These are phyloP conservation scores for Neophaeococcomyces aloes DNA, from an alignment of 2,329 filamentous ascomycete genomes.

Conservation along the genomic window DNA sequence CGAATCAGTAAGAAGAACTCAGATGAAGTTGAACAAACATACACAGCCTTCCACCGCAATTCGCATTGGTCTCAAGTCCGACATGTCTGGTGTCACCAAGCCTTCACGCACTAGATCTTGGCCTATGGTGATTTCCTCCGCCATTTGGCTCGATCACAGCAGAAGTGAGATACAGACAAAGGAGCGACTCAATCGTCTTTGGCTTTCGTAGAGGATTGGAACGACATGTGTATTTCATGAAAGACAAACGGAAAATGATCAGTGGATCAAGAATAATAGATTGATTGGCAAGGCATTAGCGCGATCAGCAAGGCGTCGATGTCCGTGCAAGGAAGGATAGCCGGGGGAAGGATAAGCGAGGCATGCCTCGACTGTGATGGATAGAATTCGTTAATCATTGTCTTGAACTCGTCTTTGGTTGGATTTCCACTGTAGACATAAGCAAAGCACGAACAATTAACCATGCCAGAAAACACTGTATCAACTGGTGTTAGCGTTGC, in stretches of 20 bases:
- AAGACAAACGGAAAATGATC: not conserved
- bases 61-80: constrained; percentile 38
- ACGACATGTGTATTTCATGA: not conserved
- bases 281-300: not conserved
- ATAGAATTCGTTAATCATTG: no score
- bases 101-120: no score
- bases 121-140: no score
- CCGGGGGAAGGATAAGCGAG: constrained; percentile 24
- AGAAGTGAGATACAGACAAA: no score
- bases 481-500: no score
- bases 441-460: constrained; percentile 23
- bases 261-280: not conserved
- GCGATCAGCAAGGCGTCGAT: no score
- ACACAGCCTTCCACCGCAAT: constrained; percentile 83
- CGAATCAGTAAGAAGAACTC: constrained; percentile 5
- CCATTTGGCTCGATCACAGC: no score
- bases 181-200: no score
- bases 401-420: no score
- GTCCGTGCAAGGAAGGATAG: no score
- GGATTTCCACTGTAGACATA: no score
- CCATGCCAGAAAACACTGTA: not conserved
- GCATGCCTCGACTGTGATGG: constrained; percentile 26
- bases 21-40: constrained; percentile 29
- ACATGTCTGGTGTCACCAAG: not conserved
- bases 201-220: no score